These are phyloP conservation scores for Lasiodiplodia sp. DNA, from an alignment of 2,329 filamentous ascomycete genomes.

Conservation along the genomic window DNA sequence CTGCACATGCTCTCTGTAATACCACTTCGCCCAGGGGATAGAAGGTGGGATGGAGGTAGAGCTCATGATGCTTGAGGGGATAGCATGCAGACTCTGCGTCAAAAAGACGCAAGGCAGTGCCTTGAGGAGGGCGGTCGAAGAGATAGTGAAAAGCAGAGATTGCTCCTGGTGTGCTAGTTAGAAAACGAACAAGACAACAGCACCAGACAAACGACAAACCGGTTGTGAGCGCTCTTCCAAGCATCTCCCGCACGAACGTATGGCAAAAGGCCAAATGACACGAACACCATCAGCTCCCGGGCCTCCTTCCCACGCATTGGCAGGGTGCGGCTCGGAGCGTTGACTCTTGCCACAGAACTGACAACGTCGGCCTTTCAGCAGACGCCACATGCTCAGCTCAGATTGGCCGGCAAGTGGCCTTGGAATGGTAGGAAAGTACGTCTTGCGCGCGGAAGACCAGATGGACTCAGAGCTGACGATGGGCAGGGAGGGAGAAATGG, in stretches of 20 bases:
- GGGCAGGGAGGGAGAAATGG: slow-evolving; percentile 41
- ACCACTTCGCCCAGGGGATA: slow-evolving; percentile 69
- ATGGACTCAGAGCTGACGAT: slow-evolving; percentile 68
- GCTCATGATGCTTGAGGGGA: slow-evolving; percentile 65
- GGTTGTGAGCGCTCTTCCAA: slow-evolving; percentile 67
- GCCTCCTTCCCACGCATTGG: slow-evolving; percentile 64
- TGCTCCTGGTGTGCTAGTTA: slow-evolving; percentile 64
- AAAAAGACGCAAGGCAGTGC: slow-evolving; percentile 75
- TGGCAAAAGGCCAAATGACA: slow-evolving; percentile 74
- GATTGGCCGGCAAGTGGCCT: slow-evolving; percentile 69
- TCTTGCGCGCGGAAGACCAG: slow-evolving; percentile 74
- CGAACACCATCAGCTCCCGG: slow-evolving; percentile 68
- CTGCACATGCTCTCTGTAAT: slow-evolving; percentile 68
- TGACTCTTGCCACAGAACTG: slow-evolving; percentile 68
- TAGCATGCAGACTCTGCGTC: slow-evolving; percentile 66
- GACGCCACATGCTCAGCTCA: slow-evolving; percentile 79
- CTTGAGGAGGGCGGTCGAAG: slow-evolving; percentile 65
- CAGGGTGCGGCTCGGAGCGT: slow-evolving; percentile 34
- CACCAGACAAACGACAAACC: slow-evolving; percentile 56
- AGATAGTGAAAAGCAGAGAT: slow-evolving; percentile 70
- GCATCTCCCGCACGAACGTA: slow-evolving; percentile 72
- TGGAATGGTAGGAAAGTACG: slow-evolving; percentile 72
- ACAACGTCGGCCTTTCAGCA: slow-evolving; percentile 69
- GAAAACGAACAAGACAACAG: slow-evolving; percentile 36
- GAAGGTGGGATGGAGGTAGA: slow-evolving; percentile 54